These are phyloP conservation scores for Xylaria sp. DNA, from an alignment of 495 filamentous ascomycete genomes.

Conservation along the genomic window DNA sequence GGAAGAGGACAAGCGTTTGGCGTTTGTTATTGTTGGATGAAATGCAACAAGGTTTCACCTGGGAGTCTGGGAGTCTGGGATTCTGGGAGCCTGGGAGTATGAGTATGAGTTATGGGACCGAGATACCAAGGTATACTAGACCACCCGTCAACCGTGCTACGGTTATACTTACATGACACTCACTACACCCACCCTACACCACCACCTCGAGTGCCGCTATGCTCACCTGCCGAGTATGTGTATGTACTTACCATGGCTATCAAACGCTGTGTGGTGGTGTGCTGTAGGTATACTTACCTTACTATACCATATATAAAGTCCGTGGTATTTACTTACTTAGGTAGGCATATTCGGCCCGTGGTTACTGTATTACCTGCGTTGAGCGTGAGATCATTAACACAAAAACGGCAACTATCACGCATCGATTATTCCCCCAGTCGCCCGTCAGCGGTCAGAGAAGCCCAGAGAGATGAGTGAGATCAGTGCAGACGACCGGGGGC, in stretches of 20 bases:
- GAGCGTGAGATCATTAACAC: not conserved
- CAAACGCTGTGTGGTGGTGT: too few species aligned
- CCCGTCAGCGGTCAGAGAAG: conserved; percentile 8
- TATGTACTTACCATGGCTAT: not conserved
- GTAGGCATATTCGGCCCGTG: not conserved
- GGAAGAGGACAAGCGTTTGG: conserved; percentile 6
- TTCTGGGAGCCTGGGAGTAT: too few species aligned
- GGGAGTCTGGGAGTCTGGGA: not conserved
- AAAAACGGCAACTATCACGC: not conserved
- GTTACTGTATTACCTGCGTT: conserved; percentile 5
- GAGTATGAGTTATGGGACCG: too few species aligned
- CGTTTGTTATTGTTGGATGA: conserved; percentile 10
- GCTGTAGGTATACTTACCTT: too few species aligned
- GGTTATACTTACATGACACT: not conserved
- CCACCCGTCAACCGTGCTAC: not conserved
- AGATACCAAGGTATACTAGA: not conserved
- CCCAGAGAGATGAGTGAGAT: conserved; percentile 3
- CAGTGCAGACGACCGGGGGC: not conserved
- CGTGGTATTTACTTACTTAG: not conserved
- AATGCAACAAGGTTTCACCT: conserved; percentile 15
- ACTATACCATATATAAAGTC: conserved; percentile 1
- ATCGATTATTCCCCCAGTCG: not conserved
- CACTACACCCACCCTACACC: not conserved
- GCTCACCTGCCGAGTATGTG: not conserved
- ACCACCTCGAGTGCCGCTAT: not conserved